Evolutionary conservation across 768 basidiomycete genomes (phyloP).

Genomic region (Naganishia friedmannii): DNA sequence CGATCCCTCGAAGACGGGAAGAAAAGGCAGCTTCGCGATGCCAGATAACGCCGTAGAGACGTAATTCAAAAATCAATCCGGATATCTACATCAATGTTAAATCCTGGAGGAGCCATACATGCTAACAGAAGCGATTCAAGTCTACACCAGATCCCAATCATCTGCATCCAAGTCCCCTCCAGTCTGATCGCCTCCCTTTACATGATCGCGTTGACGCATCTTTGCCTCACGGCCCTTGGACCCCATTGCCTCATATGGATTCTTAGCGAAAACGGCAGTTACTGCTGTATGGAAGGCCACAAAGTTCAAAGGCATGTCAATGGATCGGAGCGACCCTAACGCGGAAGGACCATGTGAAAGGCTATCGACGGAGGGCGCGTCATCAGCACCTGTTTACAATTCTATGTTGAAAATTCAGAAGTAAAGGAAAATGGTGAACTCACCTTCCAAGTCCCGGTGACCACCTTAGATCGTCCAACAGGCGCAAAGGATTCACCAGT

Average conservation of each 20-base stretch:
- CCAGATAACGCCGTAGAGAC: too few relatives aligned
- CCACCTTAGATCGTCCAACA: conserved; percentile 1
- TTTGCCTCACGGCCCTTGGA: not conserved
- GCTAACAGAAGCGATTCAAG: not conserved
- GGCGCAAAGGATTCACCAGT: conserved; percentile 21
- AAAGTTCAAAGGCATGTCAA: conserved; percentile 16
- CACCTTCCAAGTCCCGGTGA: conserved; percentile 22
- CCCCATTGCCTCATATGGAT: not conserved
- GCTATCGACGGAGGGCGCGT: not conserved
- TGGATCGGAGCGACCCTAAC: conserved; percentile 1
- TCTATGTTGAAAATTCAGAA: not conserved
- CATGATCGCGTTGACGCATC: not conserved
- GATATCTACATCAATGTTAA: too few relatives aligned
- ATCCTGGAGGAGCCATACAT: too few relatives aligned
- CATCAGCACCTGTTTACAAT: not conserved
- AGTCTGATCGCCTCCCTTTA: not conserved
- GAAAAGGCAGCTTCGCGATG: too few relatives aligned
- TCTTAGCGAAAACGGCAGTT: conserved; percentile 5
- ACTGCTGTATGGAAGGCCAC: not conserved
- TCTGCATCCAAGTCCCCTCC: conserved; percentile 20
- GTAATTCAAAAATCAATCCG: too few relatives aligned
- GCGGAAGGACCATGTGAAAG: not conserved
- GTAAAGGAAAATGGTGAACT: not conserved
- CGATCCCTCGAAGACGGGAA: too few relatives aligned
- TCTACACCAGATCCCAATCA: conserved; percentile 29